Evolutionary conservation across 805 yeast species (phyloP).

Genomic region (Candida caryicola): DNA sequence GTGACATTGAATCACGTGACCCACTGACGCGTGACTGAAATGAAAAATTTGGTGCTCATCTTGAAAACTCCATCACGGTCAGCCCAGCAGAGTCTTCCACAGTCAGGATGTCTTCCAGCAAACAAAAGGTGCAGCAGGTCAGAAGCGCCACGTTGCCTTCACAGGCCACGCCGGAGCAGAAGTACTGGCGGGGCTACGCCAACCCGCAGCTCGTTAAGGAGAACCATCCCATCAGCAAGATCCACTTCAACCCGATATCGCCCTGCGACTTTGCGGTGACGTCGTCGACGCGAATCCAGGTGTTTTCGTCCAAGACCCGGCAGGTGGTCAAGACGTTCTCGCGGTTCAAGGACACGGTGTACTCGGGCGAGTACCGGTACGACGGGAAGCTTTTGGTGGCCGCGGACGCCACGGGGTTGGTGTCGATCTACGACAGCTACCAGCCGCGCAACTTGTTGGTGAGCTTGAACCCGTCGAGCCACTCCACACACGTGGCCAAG

Average conservation of each 20-base stretch:
- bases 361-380: constrained; percentile 83
- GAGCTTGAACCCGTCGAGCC: constrained; percentile 76
- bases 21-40: neutral
- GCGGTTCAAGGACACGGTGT: constrained; percentile 88
- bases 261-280: constrained; percentile 95
- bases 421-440: constrained; percentile 83
- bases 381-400: constrained; percentile 93
- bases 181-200: constrained; percentile 86
- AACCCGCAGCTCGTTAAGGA: constrained; percentile 90
- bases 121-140: constrained; percentile 61
- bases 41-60: neutral
- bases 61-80: neutral
- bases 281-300: constrained; percentile 85
- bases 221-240: constrained; percentile 85
- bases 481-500: constrained; percentile 90
- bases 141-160: constrained; percentile 78
- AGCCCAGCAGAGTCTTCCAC: too few species aligned
- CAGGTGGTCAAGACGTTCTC: constrained; percentile 84
- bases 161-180: constrained; percentile 85
- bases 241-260: constrained; percentile 78
- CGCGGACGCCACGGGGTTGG: constrained; percentile 92
- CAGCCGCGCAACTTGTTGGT: constrained; percentile 77
- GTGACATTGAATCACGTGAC: too few species aligned
- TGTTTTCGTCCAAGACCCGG: constrained; percentile 90
- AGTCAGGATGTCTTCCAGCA: constrained; percentile 68